Evolutionary conservation across 1,139 yeast species (phyloP), one percentile per base, ranked within the genome.

Genomic region (Hansenula sp.): DNA sequence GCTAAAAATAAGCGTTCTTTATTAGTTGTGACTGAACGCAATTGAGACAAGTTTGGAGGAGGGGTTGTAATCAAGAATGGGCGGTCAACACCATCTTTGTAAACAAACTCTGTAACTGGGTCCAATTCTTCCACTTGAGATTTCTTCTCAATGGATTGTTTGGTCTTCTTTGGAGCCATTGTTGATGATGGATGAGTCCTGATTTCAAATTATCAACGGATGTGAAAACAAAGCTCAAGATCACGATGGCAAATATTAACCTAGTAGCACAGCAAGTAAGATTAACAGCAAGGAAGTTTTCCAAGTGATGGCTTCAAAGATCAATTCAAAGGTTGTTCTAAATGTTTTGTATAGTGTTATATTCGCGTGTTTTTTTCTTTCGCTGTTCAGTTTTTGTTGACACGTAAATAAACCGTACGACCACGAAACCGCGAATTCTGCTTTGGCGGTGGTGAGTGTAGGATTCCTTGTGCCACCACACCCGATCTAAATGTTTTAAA

Each of bases 1-100:
- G 68, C 70, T 17, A 93, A 59, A 35, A 72, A 50, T 2, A 67
- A 12, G 44, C 65, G 66, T 53, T 78, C 82, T 38, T 60, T 50
- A 5, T 40, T 12, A 0, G 68, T 44, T 12, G 52, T 50, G 9
- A 65, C 56, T 0, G 72, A 51, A 53, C 82, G 72, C 30, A 59
- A 44, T 15, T 57, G 51, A 11, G 69, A 57, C 25, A 72, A 62
- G n/a, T 62, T 50, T 4, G 65, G 62, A 2, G 75, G 63, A 9
- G 81, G 75, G 13, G 74, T 67, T 9, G 81, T 67, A 32, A 69
- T 63, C 17, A 69, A 48, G 50, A 57, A 70, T 5, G 70, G 62
- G 49, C 74, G 66, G 38, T 53, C 54, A 6, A 62, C 65, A 34
- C 81, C 81, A 33, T 70, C 55, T 47, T 63, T 63, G 42, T 67